phyloP scores from a whole-genome alignment of 768 basidiomycete species.

The Auriscalpium vulgare region DNA sequence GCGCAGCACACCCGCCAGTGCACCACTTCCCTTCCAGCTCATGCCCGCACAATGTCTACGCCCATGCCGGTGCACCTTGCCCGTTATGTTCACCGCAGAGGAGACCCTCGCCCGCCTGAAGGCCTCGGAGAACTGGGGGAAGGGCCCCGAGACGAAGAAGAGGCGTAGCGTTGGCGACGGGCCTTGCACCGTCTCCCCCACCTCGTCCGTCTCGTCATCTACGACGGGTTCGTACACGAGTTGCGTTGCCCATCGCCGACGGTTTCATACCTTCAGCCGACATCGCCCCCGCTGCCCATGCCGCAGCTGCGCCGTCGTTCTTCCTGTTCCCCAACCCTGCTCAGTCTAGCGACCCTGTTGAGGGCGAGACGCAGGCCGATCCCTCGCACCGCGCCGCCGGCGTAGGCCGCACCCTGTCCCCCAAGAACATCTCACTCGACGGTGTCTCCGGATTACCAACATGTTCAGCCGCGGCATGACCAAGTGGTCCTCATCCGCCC shows the following conservation, averaged over 20 bases:
- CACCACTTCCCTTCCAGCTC: too few relatives aligned
- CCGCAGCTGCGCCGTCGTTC: constrained; percentile 4
- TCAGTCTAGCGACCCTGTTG: not conserved
- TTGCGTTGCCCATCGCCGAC: not conserved
- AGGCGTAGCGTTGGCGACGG: constrained; percentile 16
- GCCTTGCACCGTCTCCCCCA: constrained; percentile 1
- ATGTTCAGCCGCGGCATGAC: not conserved
- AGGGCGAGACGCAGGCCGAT: constrained; percentile 7
- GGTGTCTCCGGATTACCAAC: constrained; percentile 1
- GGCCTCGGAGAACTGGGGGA: constrained; percentile 12
- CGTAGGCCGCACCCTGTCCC: constrained; percentile 8
- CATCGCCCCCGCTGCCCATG: constrained; percentile 5
- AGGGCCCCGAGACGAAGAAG: constrained; percentile 15
- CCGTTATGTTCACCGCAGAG: constrained; percentile 17
- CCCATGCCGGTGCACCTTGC: too few relatives aligned
- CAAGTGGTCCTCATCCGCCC: constrained; percentile 10
- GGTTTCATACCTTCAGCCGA: constrained; percentile 5
- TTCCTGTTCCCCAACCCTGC: constrained; percentile 8
- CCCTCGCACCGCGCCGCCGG: not conserved
- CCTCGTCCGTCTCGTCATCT: constrained; percentile 7
- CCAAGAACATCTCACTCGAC: constrained; percentile 14
- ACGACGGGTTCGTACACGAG: constrained; percentile 3
- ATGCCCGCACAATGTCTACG: too few relatives aligned
- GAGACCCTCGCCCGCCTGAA: constrained; percentile 14
- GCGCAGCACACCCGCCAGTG: too few relatives aligned